phyloP scores from a whole-genome alignment of 306 rosid genomes.

The Quercus suber region DNA sequence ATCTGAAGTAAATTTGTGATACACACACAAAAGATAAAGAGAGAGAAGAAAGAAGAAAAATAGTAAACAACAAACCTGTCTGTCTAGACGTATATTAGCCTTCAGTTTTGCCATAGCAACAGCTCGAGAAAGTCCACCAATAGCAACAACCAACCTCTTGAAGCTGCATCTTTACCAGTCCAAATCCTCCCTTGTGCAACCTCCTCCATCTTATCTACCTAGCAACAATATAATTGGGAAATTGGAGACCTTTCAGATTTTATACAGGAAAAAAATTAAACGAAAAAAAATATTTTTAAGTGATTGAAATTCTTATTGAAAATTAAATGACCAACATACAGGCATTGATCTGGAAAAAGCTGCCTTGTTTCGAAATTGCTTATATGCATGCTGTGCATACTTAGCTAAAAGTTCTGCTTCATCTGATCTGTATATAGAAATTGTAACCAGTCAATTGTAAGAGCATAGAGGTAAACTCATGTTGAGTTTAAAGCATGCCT shows the following conservation, averaged over 20 bases:
- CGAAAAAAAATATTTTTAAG: neutral
- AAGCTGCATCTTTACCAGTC: constrained; percentile 82
- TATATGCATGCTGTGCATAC: constrained; percentile 64
- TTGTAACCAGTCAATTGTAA: neutral
- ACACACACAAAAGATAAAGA: neutral
- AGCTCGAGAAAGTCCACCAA: constrained; percentile 90
- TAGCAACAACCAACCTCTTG: constrained; percentile 81
- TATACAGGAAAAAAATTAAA: neutral
- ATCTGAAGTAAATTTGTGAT: neutral
- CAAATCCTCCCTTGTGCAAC: constrained; percentile 96
- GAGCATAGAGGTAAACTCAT: neutral
- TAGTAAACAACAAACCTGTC: constrained; percentile 39
- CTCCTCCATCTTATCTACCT: constrained; percentile 94
- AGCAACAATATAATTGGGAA: constrained; percentile 5
- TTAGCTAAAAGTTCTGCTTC: constrained; percentile 90
- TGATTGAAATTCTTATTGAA: neutral
- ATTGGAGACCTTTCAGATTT: constrained; percentile 1
- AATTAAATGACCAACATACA: constrained; percentile 37
- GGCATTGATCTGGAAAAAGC: constrained; percentile 85
- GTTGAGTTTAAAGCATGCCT: no score
- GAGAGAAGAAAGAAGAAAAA: neutral
- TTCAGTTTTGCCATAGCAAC: constrained; percentile 82
- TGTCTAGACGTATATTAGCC: constrained; percentile 86
- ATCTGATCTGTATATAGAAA: constrained; percentile 56
- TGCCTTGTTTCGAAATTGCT: constrained; percentile 84